Evolutionary conservation across 2,329 filamentous ascomycete species (phyloP).

Genomic region (Aspergillus sp.): DNA sequence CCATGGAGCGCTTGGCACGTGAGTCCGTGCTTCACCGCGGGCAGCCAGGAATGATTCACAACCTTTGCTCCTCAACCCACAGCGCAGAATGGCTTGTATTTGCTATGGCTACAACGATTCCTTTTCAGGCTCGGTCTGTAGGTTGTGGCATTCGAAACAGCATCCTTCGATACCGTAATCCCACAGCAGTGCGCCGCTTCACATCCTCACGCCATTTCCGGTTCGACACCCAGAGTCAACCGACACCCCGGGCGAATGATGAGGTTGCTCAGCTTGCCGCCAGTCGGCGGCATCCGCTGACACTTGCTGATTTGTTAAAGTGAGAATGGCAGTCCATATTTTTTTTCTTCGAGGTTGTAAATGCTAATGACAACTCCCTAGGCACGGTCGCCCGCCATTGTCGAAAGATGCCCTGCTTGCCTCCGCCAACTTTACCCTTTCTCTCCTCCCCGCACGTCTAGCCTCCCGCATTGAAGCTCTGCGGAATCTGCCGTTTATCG

Average conservation of each 20-base stretch:
- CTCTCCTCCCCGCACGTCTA: constrained; percentile 84
- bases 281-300: constrained; percentile 76
- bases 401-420: constrained; percentile 76
- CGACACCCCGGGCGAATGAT: constrained; percentile 63
- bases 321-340: constrained; percentile 42
- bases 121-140: constrained; percentile 12
- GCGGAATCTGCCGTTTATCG: constrained; percentile 92
- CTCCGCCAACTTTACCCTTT: constrained; percentile 94
- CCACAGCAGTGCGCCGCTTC: constrained; percentile 13
- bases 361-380: constrained; percentile 25
- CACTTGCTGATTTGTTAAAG: constrained; percentile 85
- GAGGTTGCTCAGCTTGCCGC: constrained; percentile 78
- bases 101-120: constrained; percentile 23
- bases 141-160: constrained; percentile 9
- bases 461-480: constrained; percentile 92
- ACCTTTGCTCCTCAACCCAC: background rate
- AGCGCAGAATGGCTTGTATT: constrained; percentile 21
- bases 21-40: constrained; percentile 5
- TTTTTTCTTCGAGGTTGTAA: background rate
- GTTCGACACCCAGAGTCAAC: constrained; percentile 44
- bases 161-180: background rate
- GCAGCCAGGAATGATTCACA: background rate
- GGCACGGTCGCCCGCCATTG: constrained; percentile 79
- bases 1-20: background rate
- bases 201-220: constrained; percentile 20